Evolutionary conservation across 208 protist species (phyloP).

Genomic region (Spongospora subterranea): DNA sequence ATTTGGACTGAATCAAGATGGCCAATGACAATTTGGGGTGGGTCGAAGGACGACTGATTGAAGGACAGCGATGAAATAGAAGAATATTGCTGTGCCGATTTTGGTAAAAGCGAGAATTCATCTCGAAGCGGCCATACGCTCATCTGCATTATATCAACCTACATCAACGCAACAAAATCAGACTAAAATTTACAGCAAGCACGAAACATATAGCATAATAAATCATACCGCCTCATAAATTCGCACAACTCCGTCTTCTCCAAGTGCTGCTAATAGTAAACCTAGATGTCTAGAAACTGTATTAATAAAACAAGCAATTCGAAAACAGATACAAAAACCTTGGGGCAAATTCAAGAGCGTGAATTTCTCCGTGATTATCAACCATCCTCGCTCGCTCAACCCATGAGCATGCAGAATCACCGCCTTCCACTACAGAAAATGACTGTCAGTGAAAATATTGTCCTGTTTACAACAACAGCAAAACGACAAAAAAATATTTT

Average conservation of each 20-base stretch:
- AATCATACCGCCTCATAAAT: conserved; percentile 29
- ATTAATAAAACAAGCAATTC: not conserved
- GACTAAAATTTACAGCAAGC: not conserved
- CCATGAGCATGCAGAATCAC: not conserved
- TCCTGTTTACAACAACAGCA: no score
- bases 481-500: no score
- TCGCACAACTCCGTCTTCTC: not conserved
- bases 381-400: not conserved
- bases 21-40: conserved; percentile 26
- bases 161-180: not conserved
- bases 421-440: not conserved
- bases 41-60: conserved; percentile 11
- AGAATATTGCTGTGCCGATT: not conserved
- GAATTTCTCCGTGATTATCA: conserved; percentile 42
- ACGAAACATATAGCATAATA: not conserved
- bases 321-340: not conserved
- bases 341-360: conserved; percentile 17
- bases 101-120: not conserved
- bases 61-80: conserved; percentile 12
- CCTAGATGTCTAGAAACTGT: not conserved
- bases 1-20: conserved; percentile 1
- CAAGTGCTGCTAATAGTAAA: conserved; percentile 1
- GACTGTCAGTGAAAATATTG: not conserved
- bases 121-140: conserved; percentile 2
- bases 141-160: conserved; percentile 54